These are phyloP conservation scores for Jamesozyma rosinii DNA, from an alignment of 805 yeast genomes.

Conservation along the genomic window DNA sequence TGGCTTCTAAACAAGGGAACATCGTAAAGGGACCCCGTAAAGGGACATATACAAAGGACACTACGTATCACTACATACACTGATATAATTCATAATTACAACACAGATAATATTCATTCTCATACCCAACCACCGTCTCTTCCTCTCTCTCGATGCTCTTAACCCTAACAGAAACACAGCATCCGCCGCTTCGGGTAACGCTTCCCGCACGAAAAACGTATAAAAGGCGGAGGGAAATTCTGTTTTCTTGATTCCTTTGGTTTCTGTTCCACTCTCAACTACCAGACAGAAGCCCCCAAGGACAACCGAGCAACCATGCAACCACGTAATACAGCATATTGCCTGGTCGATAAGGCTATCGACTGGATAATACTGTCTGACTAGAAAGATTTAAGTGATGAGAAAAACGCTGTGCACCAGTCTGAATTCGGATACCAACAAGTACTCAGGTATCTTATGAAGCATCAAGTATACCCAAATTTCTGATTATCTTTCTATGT, in stretches of 20 bases:
- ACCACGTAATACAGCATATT: no score
- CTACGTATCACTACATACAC: neutral
- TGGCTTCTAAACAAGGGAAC: constrained; percentile 12
- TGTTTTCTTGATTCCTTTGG: no score
- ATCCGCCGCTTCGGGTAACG: neutral
- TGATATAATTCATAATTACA: neutral
- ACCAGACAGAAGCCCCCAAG: no score
- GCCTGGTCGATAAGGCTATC: neutral
- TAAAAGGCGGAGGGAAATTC: no score
- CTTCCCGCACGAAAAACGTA: neutral
- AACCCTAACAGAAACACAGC: neutral
- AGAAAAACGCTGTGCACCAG: constrained; percentile 35
- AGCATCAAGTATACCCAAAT: constrained; percentile 34
- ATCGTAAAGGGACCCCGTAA: no score
- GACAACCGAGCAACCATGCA: no score
- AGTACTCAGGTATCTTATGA: constrained; percentile 31
- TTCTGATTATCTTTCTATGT: constrained; percentile 22
- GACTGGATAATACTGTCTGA: neutral
- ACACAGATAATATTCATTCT: neutral
- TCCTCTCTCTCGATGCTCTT: no score
- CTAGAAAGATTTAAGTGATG: constrained; percentile 19
- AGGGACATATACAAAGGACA: no score
- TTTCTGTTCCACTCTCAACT: no score
- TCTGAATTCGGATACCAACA: constrained; percentile 22
- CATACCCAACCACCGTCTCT: no score